Evolutionary conservation across 495 filamentous ascomycete species (phyloP).

Genomic region (Talaromyces thailandensis): DNA sequence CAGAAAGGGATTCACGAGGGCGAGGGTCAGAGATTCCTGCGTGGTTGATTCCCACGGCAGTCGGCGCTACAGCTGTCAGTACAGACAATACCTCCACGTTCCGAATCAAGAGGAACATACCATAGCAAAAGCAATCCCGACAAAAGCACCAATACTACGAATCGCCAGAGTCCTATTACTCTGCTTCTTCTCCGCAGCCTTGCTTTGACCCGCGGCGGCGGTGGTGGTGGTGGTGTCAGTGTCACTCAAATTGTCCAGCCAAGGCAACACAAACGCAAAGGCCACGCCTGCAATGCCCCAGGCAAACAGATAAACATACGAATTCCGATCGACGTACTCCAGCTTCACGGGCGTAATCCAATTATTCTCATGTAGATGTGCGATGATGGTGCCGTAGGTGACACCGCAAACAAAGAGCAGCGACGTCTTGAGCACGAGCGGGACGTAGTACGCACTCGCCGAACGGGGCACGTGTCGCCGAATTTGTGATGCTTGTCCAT

Average conservation of each 20-base stretch:
- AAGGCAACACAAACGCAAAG: constrained; percentile 73
- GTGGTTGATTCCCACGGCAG: constrained; percentile 90
- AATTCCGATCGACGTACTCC: constrained; percentile 47
- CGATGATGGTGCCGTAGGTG: constrained; percentile 75
- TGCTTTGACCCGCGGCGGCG: constrained; percentile 3
- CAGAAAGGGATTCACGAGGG: constrained; percentile 84
- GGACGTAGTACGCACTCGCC: constrained; percentile 10
- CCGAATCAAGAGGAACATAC: too few species aligned
- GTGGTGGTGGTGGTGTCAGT: constrained; percentile 11
- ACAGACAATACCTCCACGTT: constrained; percentile 9
- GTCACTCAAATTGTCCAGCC: constrained; percentile 64
- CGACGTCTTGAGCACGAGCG: constrained; percentile 42
- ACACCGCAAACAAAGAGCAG: constrained; percentile 76
- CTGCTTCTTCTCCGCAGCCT: constrained; percentile 18
- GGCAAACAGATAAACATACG: constrained; percentile 60
- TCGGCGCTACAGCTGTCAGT: constrained; percentile 46
- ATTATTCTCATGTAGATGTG: constrained; percentile 67
- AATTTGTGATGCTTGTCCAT: neutral
- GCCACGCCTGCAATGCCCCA: constrained; percentile 77
- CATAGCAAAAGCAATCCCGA: constrained; percentile 95
- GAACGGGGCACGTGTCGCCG: neutral
- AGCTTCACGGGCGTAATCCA: constrained; percentile 56
- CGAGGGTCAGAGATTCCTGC: constrained; percentile 83
- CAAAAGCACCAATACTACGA: constrained; percentile 83
- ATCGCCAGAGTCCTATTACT: constrained; percentile 61